These are phyloP conservation scores for Starmerella geochares DNA, from an alignment of 805 yeast species.

Conservation along the genomic window DNA sequence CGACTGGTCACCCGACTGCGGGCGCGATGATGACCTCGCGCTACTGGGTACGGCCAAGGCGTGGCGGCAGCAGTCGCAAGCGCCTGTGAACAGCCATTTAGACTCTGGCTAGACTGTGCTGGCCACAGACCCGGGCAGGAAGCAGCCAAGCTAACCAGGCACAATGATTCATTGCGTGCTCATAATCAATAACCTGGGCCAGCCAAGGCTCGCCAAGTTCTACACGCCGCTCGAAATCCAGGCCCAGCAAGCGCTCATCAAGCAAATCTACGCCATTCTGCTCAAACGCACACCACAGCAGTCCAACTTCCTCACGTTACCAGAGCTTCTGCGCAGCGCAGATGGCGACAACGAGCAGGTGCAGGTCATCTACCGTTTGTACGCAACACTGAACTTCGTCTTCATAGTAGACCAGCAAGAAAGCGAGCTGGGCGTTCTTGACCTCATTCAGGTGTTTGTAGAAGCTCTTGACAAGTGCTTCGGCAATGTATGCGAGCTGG, in stretches of 20 bases:
- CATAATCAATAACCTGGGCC: conserved; percentile 79
- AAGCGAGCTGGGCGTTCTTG: conserved; percentile 85
- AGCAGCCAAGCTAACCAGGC: too few relatives aligned
- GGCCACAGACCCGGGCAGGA: not conserved
- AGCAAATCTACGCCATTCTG: conserved; percentile 72
- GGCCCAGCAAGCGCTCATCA: conserved; percentile 67
- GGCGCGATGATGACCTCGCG: not conserved
- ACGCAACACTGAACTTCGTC: conserved; percentile 92
- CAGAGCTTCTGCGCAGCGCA: conserved; percentile 49
- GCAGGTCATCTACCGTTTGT: conserved; percentile 84
- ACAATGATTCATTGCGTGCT: conserved; percentile 77
- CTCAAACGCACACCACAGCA: conserved; percentile 61
- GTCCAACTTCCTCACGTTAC: conserved; percentile 84
- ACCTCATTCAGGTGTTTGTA: conserved; percentile 91
- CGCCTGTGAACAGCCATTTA: not conserved
- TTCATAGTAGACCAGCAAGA: conserved; percentile 94
- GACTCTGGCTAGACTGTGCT: not conserved
- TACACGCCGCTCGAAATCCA: conserved; percentile 82
- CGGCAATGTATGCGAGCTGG: conserved; percentile 88
- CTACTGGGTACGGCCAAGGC: not conserved
- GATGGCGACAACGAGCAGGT: conserved; percentile 57
- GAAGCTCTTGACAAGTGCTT: conserved; percentile 90
- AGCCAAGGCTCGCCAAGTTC: conserved; percentile 81
- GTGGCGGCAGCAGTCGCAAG: not conserved
- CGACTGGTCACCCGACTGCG: not conserved